These are phyloP conservation scores for Penicillium verrucosum DNA, from an alignment of 2,329 filamentous ascomycete species.

Conservation along the genomic window DNA sequence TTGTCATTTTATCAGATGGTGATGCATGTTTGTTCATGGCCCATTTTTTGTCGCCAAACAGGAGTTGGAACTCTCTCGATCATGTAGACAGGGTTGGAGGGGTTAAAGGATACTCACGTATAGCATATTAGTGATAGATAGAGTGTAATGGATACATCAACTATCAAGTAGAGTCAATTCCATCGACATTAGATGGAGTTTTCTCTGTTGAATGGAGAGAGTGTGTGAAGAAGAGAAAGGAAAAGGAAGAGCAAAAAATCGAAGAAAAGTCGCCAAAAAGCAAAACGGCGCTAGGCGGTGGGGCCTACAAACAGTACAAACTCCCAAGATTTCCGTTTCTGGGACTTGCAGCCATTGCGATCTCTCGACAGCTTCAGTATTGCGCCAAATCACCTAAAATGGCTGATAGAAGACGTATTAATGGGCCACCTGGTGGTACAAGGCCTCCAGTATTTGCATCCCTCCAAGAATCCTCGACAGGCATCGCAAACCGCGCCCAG, in stretches of 20 bases:
- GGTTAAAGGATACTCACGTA: conserved; percentile 25
- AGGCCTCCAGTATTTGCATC: conserved; percentile 66
- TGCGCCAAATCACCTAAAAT: conserved; percentile 9
- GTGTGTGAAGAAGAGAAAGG: conserved; percentile 25
- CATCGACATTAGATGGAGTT: conserved; percentile 23
- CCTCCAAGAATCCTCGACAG: conserved; percentile 42
- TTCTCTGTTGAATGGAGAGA: conserved; percentile 9
- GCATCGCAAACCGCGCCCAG: conserved; percentile 49
- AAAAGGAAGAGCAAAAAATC: conserved; percentile 12
- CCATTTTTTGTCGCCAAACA: conserved; percentile 55
- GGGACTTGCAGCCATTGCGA: conserved; percentile 15
- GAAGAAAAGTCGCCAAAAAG: conserved; percentile 21
- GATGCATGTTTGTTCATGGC: conserved; percentile 60
- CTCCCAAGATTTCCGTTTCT: conserved; percentile 37
- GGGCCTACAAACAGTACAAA: conserved; percentile 42
- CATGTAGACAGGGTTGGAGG: conserved; percentile 36
- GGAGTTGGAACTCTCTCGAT: conserved; percentile 50
- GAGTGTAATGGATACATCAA: neutral
- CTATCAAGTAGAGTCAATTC: neutral
- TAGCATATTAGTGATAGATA: conserved; percentile 16
- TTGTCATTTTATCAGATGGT: conserved; percentile 51
- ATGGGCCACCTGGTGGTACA: conserved; percentile 78
- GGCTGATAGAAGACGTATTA: conserved; percentile 78
- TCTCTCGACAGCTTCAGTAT: conserved; percentile 10
- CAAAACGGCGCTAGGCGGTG: conserved; percentile 18